Conservation (phyloP, 176 grass and related monocot species). For the Miscanthus lutarioriparius region DNA sequence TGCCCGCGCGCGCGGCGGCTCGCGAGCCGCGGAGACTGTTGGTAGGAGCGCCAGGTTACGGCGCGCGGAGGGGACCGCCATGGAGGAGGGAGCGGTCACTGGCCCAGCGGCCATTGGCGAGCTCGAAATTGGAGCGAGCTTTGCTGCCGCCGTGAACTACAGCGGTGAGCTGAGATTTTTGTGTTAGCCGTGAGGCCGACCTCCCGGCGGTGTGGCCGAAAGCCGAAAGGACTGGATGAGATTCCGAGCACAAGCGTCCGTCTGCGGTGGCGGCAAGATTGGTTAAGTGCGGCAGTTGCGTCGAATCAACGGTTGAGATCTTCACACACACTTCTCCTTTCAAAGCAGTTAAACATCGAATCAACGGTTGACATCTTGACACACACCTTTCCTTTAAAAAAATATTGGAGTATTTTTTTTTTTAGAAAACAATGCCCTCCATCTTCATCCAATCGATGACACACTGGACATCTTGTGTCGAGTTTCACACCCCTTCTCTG, state of each 20-base stretch:
- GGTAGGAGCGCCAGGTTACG: not conserved
- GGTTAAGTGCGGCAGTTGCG: not conserved
- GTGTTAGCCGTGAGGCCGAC: not conserved
- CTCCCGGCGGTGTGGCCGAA: not conserved
- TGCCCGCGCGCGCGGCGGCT: constrained; percentile 1
- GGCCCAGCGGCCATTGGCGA: constrained; percentile 35
- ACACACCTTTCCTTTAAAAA: too few species aligned
- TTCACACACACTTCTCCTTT: not conserved
- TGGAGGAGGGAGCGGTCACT: constrained; percentile 25
- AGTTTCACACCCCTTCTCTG: too few species aligned
- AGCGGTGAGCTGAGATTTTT: constrained; percentile 4
- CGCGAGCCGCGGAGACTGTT: not conserved
- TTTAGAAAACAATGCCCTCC: too few species aligned
- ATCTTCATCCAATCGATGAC: too few species aligned
- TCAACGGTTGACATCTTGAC: not conserved
- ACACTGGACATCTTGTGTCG: too few species aligned
- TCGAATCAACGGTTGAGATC: not conserved
- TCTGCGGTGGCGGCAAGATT: not conserved
- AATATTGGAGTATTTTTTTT: too few species aligned
- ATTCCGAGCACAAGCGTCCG: not conserved
- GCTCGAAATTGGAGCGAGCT: not conserved
- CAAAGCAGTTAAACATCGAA: not conserved
- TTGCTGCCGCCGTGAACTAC: not conserved
- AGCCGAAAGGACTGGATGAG: constrained; percentile 34
- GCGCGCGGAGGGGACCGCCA: not conserved